Base-by-base conservation (phyloP, 179 eudicot species). In the Beta lomatogona region DNA sequence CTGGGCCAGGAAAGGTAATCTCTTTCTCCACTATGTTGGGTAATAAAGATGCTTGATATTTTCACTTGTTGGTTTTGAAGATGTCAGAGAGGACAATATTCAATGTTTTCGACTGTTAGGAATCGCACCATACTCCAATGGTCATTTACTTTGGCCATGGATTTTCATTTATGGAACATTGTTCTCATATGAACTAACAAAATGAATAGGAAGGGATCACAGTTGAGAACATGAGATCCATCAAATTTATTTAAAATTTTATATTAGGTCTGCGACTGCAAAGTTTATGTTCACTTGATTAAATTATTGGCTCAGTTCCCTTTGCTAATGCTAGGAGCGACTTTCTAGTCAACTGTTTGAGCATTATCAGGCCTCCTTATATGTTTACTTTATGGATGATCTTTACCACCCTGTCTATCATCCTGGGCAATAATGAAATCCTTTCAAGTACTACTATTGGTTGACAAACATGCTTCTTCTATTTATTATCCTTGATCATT, bases 1-100 rank as follows among this genome's bases (percentile, higher is more conserved):
- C 93, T 58, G 99, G 99, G n/a, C 99, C 99, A 66, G 99, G 99
- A 59, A 95, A 95, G 99, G 99, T 95, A 58, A 25, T 68, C n/a
- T 73, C 36, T 21, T 14, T 18, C 9, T 70, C 6, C 48, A n/a
- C 13, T 18, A 4, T 44, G 12, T 72, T 22, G 64, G 22, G n/a
- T 31, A 58, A 74, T 12, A 4, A 12, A 31, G n/a, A 5, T 67
- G 48, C 10, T 67, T 67, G 48, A 25, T 65, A 25, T 10, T 53
- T n/a, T 61, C n/a, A 12, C 6, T 66, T 31, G 10, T 58, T 15
- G 63, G 53, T 58, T 14, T 58, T 58, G 63, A 19, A 13, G 21
- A 14, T 58, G 19, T 11, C 71, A 44, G 21, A 28, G n/a, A 67
- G 50, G 71, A 13, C 36, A 14, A 1, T 13, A 12, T 44, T 67